phyloP scores from a whole-genome alignment of 2,329 filamentous ascomycete species.

The Claviceps monticola region DNA sequence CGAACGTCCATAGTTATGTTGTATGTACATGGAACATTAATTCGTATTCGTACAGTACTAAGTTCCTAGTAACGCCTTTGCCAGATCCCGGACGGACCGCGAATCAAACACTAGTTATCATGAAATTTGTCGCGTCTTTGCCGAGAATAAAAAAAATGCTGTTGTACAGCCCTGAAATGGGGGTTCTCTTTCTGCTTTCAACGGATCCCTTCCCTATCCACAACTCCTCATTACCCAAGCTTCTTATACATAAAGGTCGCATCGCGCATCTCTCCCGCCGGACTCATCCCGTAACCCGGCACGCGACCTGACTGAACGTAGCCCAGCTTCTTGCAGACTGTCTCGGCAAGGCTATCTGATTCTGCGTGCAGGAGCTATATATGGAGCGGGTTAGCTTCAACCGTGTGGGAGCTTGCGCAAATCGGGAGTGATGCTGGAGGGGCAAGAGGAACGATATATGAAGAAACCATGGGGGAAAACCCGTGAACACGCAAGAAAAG shows the following conservation, averaged over 20 bases:
- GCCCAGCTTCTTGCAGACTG: conserved; percentile 40
- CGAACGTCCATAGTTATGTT: too few species aligned
- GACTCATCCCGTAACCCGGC: conserved; percentile 37
- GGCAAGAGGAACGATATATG: background rate
- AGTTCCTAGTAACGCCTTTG: too few species aligned
- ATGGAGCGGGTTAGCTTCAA: background rate
- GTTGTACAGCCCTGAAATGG: too few species aligned
- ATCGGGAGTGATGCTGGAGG: too few species aligned
- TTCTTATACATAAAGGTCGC: conserved; percentile 48
- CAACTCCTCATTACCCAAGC: conserved; percentile 15
- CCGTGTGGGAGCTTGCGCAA: too few species aligned
- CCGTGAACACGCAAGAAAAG: background rate
- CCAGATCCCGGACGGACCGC: too few species aligned
- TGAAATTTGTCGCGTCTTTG: too few species aligned
- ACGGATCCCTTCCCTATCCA: background rate
- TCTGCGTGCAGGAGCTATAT: conserved; percentile 37
- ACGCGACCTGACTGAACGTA: conserved; percentile 42
- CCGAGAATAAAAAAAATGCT: too few species aligned
- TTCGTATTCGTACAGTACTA: background rate
- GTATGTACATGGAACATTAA: background rate
- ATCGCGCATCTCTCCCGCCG: conserved; percentile 33
- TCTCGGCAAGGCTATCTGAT: conserved; percentile 36
- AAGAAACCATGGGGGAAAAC: background rate
- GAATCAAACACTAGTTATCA: too few species aligned
- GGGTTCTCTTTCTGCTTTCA: too few species aligned